Conservation (phyloP, 345 rosid genomes). For the Conringia planisiliqua region DNA sequence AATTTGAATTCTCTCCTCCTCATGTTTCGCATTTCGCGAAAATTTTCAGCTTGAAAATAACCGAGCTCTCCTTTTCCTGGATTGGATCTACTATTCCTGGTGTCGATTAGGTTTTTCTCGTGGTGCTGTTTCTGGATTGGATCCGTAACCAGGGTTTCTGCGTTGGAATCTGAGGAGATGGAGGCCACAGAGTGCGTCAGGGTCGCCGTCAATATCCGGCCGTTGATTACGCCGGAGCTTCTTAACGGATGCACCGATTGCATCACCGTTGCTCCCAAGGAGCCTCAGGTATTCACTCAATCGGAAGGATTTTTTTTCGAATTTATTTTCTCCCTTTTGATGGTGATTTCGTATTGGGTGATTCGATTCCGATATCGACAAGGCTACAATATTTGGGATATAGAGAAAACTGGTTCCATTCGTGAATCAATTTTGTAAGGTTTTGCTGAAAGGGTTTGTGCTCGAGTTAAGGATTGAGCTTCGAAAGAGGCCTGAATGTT, state of each 20-base stretch:
- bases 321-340: neutral
- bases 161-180: constrained; percentile 33
- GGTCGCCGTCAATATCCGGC: constrained; percentile 89
- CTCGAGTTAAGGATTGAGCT: neutral
- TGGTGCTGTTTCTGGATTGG: neutral
- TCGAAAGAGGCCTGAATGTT: neutral
- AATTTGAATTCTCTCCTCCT: constrained; percentile 24
- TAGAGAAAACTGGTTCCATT: neutral
- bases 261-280: constrained; percentile 73
- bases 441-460: neutral
- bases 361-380: neutral
- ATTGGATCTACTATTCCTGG: constrained; percentile 8
- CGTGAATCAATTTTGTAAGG: neutral
- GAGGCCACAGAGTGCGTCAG: constrained; percentile 65
- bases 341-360: neutral
- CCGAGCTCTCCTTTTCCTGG: neutral
- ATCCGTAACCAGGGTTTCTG: constrained; percentile 5
- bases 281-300: constrained; percentile 65
- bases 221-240: constrained; percentile 87
- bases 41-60: neutral
- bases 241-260: constrained; percentile 84
- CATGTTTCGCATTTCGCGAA: constrained; percentile 10
- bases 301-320: neutral
- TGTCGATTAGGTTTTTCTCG: neutral
- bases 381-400: neutral